A percentile compares a stretch with the other conserved stretches of the same genome.
These are phyloP conservation scores for Teratosphaeria epicoccoides DNA, from an alignment of 2,329 filamentous ascomycete species.

Conservation along the genomic window DNA sequence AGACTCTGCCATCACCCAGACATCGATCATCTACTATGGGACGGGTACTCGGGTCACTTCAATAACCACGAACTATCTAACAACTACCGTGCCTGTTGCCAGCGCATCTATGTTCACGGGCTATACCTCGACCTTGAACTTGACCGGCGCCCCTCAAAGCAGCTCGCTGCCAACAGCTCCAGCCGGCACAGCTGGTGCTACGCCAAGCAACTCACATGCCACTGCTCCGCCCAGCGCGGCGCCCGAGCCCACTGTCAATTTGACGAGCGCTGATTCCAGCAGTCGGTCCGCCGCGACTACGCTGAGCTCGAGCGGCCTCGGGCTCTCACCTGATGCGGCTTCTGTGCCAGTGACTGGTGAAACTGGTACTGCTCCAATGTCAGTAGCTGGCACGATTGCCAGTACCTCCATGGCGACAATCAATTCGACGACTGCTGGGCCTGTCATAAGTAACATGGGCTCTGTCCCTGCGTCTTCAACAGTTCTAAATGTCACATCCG, in stretches of 20 bases:
- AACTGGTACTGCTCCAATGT: neutral
- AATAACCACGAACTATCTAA: constrained; percentile 17
- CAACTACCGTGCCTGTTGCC: constrained; percentile 15
- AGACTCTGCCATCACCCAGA: constrained; percentile 15
- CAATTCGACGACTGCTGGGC: neutral
- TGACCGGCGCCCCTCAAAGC: constrained; percentile 1
- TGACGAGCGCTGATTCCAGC: neutral
- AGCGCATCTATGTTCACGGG: constrained; percentile 7
- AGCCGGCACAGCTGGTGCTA: neutral
- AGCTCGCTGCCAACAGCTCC: neutral
- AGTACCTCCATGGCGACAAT: neutral
- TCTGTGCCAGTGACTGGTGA: neutral
- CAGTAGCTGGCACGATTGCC: neutral
- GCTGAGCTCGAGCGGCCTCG: neutral
- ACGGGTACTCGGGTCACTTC: constrained; percentile 17
- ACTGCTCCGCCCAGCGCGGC: neutral
- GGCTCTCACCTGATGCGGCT: neutral
- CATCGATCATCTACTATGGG: constrained; percentile 14
- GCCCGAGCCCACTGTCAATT: neutral
- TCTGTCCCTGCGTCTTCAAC: neutral
- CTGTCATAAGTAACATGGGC: neutral
- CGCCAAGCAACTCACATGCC: neutral
- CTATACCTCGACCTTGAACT: constrained; percentile 8
- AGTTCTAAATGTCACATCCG: neutral
- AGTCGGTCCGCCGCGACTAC: neutral